Conservation (phyloP, 495 filamentous ascomycete species). For the Aspergillus wentii region DNA sequence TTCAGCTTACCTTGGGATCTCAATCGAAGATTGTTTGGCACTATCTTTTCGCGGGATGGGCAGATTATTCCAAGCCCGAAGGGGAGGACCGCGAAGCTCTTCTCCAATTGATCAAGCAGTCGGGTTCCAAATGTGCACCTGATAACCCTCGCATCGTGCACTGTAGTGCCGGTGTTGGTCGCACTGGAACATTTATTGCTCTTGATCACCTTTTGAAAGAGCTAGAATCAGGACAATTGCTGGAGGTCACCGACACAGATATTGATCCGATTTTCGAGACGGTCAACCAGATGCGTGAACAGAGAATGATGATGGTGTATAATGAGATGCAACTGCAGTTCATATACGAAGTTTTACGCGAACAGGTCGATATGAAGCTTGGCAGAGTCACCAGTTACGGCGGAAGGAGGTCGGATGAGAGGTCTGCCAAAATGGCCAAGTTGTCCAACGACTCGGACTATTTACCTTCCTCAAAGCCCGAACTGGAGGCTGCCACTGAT, state of each 20-base stretch:
- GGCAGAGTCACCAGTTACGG: conserved; percentile 22
- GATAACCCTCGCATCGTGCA: conserved; percentile 84
- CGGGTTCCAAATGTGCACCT: conserved; percentile 61
- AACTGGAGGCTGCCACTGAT: conserved; percentile 30
- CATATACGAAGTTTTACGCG: conserved; percentile 80
- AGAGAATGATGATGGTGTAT: conserved; percentile 96
- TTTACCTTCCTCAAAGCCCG: conserved; percentile 31
- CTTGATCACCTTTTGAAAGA: conserved; percentile 85
- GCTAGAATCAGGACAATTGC: conserved; percentile 68
- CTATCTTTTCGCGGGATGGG: conserved; percentile 88
- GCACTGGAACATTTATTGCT: conserved; percentile 92
- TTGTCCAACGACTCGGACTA: conserved; percentile 29
- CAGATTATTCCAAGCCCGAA: conserved; percentile 86
- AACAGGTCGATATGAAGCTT: conserved; percentile 58
- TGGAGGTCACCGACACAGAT: conserved; percentile 33
- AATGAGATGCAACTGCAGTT: conserved; percentile 81
- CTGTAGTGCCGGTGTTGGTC: conserved; percentile 90
- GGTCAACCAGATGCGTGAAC: conserved; percentile 78
- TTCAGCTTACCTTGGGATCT: conserved; percentile 49
- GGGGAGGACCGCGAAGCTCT: conserved; percentile 73
- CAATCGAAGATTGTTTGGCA: conserved; percentile 77
- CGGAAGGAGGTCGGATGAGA: conserved; percentile 23
- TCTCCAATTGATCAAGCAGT: conserved; percentile 71
- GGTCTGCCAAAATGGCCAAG: conserved; percentile 39
- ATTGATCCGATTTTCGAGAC: conserved; percentile 63